A percentile compares a stretch with the other conserved stretches of the same genome.
These are phyloP conservation scores for Pichia heedii DNA, from an alignment of 805 yeast species.

Conservation along the genomic window DNA sequence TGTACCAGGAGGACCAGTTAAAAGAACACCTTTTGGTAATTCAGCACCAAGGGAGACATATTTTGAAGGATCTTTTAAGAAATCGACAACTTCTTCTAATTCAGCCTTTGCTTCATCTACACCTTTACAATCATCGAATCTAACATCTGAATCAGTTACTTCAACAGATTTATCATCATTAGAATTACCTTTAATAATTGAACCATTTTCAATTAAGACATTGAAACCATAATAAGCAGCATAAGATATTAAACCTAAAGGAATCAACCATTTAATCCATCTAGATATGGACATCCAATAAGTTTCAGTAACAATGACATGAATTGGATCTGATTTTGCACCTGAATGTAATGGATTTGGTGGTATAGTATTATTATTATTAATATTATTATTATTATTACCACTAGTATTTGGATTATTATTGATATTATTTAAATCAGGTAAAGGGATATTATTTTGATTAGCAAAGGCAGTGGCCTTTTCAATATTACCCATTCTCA, in stretches of 20 bases:
- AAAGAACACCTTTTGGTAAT: constrained; percentile 90
- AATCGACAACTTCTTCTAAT: constrained; percentile 95
- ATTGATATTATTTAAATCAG: not conserved
- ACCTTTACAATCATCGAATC: constrained; percentile 90
- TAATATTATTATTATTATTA: not conserved
- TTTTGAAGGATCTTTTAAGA: constrained; percentile 89
- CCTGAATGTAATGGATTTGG: constrained; percentile 32
- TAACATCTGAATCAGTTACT: constrained; percentile 75
- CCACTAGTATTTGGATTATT: not conserved
- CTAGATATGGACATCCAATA: constrained; percentile 67
- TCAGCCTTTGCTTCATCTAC: constrained; percentile 98
- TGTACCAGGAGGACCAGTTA: constrained; percentile 99
- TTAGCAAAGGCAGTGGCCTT: constrained; percentile 65
- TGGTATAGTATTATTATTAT: not conserved
- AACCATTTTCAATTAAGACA: constrained; percentile 73
- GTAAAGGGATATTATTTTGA: constrained; percentile 26
- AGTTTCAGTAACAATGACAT: constrained; percentile 87
- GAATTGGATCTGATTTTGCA: constrained; percentile 73
- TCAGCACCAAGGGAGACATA: constrained; percentile 97
- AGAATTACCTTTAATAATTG: constrained; percentile 67
- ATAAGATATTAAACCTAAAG: constrained; percentile 71
- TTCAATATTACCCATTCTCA: constrained; percentile 63
- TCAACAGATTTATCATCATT: constrained; percentile 73
- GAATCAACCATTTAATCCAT: constrained; percentile 84
- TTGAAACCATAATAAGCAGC: constrained; percentile 74